These are phyloP conservation scores for Fusarium sulawesiense DNA, from an alignment of 2,329 filamentous ascomycete species.

Conservation along the genomic window DNA sequence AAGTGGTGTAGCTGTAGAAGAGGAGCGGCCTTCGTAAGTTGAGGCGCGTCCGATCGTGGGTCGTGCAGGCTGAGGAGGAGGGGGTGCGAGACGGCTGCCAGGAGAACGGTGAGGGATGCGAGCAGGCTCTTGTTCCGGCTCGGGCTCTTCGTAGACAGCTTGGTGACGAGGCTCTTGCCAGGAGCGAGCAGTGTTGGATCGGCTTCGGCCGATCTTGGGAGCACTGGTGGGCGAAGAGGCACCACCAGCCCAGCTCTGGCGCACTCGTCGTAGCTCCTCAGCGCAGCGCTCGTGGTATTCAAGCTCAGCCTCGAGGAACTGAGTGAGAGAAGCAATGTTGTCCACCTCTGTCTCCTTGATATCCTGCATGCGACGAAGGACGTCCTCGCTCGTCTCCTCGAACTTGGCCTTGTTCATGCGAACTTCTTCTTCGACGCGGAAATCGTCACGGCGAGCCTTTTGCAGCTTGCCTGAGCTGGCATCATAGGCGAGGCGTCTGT, in stretches of 20 bases:
- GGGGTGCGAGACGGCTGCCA: constrained; percentile 49
- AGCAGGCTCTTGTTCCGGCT: constrained; percentile 47
- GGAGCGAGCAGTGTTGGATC: constrained; percentile 63
- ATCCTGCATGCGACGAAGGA: constrained; percentile 92
- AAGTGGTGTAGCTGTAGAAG: constrained; percentile 38
- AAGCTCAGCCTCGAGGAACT: constrained; percentile 88
- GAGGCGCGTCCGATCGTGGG: constrained; percentile 53
- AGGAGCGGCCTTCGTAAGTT: constrained; percentile 52
- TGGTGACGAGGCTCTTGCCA: constrained; percentile 53
- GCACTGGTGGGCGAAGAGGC: constrained; percentile 39
- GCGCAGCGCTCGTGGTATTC: constrained; percentile 91
- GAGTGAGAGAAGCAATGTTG: constrained; percentile 79
- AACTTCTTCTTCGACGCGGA: constrained; percentile 91
- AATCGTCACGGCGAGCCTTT: constrained; percentile 94
- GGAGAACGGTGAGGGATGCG: constrained; percentile 60
- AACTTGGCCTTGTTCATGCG: constrained; percentile 94
- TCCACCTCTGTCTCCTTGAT: constrained; percentile 93
- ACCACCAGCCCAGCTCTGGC: constrained; percentile 58
- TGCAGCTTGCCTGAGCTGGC: constrained; percentile 90
- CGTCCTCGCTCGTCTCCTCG: constrained; percentile 93
- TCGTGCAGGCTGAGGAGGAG: constrained; percentile 51
- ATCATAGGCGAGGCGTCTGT: constrained; percentile 88
- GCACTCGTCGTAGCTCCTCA: constrained; percentile 76
- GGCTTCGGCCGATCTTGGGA: constrained; percentile 49
- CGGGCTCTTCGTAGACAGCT: constrained; percentile 51